Evolutionary conservation across 2,329 filamentous ascomycete species (phyloP).

Genomic region (Cryphonectria carpinicola): DNA sequence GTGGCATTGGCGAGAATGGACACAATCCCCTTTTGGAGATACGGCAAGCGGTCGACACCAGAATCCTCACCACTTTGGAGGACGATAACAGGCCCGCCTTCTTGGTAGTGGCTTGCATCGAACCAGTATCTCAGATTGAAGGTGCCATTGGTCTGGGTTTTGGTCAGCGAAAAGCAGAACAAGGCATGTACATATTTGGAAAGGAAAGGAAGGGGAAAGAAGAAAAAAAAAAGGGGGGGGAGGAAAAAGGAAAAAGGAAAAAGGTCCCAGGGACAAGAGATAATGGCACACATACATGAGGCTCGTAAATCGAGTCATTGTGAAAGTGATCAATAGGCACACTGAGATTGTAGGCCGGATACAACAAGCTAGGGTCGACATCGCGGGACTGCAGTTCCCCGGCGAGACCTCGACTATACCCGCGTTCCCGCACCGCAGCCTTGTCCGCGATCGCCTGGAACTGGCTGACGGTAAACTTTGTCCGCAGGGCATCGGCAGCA

Average conservation of each 20-base stretch:
- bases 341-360: constrained; percentile 45
- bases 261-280: background rate
- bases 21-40: constrained; percentile 77
- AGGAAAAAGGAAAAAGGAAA: too few species aligned
- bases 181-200: background rate
- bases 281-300: constrained; percentile 53
- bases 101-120: constrained; percentile 73
- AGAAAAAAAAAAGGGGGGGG: background rate
- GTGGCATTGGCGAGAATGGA: constrained; percentile 72
- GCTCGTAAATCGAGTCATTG: constrained; percentile 76
- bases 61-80: constrained; percentile 73
- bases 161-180: constrained; percentile 4
- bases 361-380: constrained; percentile 32
- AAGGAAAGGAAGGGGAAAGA: background rate
- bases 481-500: constrained; percentile 20
- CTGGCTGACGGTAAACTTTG: constrained; percentile 23
- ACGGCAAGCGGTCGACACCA: constrained; percentile 66
- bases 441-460: constrained; percentile 5
- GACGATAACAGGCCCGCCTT: constrained; percentile 80
- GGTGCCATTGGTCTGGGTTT: constrained; percentile 52
- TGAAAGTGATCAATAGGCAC: constrained; percentile 80
- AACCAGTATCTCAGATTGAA: constrained; percentile 84
- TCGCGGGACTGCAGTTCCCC: constrained; percentile 5
- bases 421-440: constrained; percentile 11
- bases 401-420: constrained; percentile 5